Conservation (phyloP, 129 eudicot genomes). For the Tanacetum coccineum region DNA sequence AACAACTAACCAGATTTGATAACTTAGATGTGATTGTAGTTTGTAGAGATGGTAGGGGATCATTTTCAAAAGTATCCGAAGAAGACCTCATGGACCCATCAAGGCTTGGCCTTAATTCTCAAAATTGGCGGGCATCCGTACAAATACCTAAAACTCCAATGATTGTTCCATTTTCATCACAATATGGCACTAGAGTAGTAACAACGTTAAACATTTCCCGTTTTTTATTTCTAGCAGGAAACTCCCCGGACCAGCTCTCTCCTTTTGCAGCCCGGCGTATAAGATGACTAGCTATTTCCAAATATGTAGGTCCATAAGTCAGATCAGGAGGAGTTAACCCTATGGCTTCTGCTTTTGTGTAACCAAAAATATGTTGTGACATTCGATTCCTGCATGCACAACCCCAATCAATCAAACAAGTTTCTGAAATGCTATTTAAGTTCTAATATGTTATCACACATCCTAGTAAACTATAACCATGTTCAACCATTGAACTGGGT, state of each 20-base stretch:
- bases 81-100: conserved; percentile 22
- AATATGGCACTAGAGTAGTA: conserved; percentile 51
- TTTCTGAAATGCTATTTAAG: no score
- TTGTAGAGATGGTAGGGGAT: conserved; percentile 54
- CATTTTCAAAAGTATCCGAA: conserved; percentile 45
- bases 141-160: conserved; percentile 55
- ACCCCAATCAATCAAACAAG: no score
- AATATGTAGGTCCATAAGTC: conserved; percentile 28
- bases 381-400: conserved; percentile 47
- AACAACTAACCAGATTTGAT: conserved; percentile 58
- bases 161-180: conserved; percentile 46
- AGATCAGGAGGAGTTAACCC: conserved; percentile 53
- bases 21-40: conserved; percentile 60
- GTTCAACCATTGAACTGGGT: no score
- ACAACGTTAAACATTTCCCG: conserved; percentile 48
- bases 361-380: conserved; percentile 68
- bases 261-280: conserved; percentile 37
- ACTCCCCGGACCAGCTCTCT: conserved; percentile 73
- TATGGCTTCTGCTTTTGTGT: conserved; percentile 54
- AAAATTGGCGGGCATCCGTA: conserved; percentile 47
- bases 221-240: conserved; percentile 54
- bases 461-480: no score
- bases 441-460: no score
- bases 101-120: conserved; percentile 23
- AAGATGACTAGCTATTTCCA: conserved; percentile 27